Evolutionary conservation across 352 stramenopile genomes (phyloP).

Genomic region (Globisporangium splendens): DNA sequence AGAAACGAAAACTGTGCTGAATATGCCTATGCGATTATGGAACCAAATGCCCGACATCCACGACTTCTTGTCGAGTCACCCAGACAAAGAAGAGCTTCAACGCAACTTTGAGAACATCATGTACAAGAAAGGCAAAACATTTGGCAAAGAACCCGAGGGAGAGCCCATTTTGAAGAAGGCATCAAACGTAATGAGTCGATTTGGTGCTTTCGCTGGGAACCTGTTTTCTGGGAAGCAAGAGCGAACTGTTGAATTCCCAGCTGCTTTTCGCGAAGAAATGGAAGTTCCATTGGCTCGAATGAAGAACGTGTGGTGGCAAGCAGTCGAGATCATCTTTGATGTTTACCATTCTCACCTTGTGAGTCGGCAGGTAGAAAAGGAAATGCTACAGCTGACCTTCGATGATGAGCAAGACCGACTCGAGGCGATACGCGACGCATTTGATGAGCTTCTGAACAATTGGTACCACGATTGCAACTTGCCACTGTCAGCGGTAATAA

Average conservation of each 20-base stretch:
- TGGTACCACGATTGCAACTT: not conserved
- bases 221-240: slow-evolving; percentile 1
- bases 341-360: not conserved
- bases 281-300: slow-evolving; percentile 12
- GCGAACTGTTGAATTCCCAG: not conserved
- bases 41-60: slow-evolving; percentile 7
- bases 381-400: not conserved
- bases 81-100: not conserved
- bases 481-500: not conserved
- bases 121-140: not conserved
- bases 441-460: not conserved
- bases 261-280: slow-evolving; percentile 8
- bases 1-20: slow-evolving; percentile 1
- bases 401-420: not conserved
- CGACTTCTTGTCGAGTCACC: not conserved
- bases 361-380: not conserved
- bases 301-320: slow-evolving; percentile 22
- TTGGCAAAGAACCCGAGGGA: not conserved
- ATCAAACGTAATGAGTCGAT: no score
- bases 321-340: slow-evolving; percentile 18
- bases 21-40: slow-evolving; percentile 2
- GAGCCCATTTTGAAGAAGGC: not conserved
- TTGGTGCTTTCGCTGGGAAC: not conserved
- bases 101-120: not conserved
- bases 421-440: not conserved